Evolutionary conservation across 1,284 basidiomycete species (phyloP), one percentile per base, ranked within the genome.

Genomic region (Microbotryomycetes sp.): DNA sequence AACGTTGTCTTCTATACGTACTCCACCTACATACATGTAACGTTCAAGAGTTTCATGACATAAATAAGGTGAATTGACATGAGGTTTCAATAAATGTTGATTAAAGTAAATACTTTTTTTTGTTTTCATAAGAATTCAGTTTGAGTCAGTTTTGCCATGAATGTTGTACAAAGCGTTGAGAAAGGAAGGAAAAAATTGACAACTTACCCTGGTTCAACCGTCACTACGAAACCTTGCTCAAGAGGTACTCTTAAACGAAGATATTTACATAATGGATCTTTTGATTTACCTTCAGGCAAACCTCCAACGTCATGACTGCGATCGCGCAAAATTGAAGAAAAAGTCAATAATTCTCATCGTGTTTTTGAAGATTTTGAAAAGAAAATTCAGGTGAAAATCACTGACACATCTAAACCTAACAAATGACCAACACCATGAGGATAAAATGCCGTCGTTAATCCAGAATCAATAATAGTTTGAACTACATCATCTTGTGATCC

Each of bases 141-240:
- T 12, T 31, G 19, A n/a, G n/a, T n/a, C n/a, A n/a, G n/a, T n/a
- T 42, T 19, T 7, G 84, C 81, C 4, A 75, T 74, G 4, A 49
- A 23, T 49, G 25, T 7, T 12, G 25, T 22, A 49, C 25, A 49
- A 49, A 49, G 7, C 25, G 19, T 9, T 12, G 49, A 32, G 19
- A 32, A 7, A 23, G 25, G 26, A 16, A 29, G 28, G 3, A 86
- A 85, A 79, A 91, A 91, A n/a, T n/a, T n/a, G n/a, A n/a, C n/a
- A 76, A 92, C 92, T 70, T 86, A 85, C 0, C 92, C 91, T 0
- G 92, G 92, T 71, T 96, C 92, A 28, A 93, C 86, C 0, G 88
- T 89, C 83, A 72, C 62, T 7, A 72, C 71, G 32, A 65, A 62
- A 16, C 61, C 61, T 32, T 79, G 78, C 70, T 83, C 81, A 19